Base-by-base conservation (phyloP, 2,329 filamentous ascomycete genomes). In the Aspergillus candidus region DNA sequence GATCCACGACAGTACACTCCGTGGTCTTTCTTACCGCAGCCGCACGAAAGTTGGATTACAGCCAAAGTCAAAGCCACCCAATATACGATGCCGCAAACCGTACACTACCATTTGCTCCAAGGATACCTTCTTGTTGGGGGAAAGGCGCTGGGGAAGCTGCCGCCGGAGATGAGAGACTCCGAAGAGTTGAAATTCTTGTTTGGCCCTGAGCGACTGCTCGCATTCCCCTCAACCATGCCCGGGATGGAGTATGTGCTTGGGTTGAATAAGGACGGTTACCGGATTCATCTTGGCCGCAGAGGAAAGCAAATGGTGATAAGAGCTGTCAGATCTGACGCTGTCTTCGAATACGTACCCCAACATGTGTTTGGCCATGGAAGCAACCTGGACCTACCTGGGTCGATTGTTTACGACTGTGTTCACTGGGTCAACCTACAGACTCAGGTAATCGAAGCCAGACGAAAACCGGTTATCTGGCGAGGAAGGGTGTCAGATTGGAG, bases 201-300 rank as follows among this genome's bases (percentile, higher is more conserved):
- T 52, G 75, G 75, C 0, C 61, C 72, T 1, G 71, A 75, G 11
- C 67, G 48, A 68, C 18, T 68, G 83, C 0, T 67, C 72, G 1
- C 74, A 0, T 76, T 61, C 14, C 75, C 80, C 0, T 84, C 81
- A 0, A 44, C 50, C 0, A 47, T 78, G 0, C 58, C 55, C 0
- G 78, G 76, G 0, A 81, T 84, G 75, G 70, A 69, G 0, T 75
- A 80, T 43, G 63, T 65, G 30, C 56, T 76, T 4, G 65, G 65
- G 43, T 44, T 60, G 58, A 1, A 46, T 32, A 60, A 68, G 12
- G 46, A 67, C 1, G 65, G 57, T 0, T 68, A 76, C 50, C 52
- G 68, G 2, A 62, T 85, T 1, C 78, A 86, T 53, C 53, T 86
- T 33, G 79, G 80, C 0, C 68, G 72, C 12, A 66, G 72, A 0